Base-by-base conservation (phyloP, 257 asterid species). In the Solanum lignicaule region DNA sequence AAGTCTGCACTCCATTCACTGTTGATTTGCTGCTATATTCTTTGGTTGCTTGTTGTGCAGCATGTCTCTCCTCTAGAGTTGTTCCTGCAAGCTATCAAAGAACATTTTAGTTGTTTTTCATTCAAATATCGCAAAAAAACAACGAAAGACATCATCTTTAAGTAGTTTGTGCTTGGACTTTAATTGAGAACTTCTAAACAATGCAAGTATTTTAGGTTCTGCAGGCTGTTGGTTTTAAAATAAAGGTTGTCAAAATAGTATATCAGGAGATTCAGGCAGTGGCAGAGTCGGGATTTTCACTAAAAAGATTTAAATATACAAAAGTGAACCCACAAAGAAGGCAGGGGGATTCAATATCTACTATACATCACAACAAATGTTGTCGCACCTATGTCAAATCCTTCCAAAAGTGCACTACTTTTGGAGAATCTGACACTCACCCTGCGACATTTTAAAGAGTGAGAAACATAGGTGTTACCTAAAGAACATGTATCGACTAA, bases 21-120 rank as follows among this genome's bases (percentile, higher is more conserved):
- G 89, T 88, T 48, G 20, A 66, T 27, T 68, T 87, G 46, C 72
- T n/a, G 85, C 86, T 82, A 76, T 88, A 83, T 15, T 88, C 87
- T 88, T 90, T 72, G 23, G 75, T 43, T 33, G 16, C 48, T 72
- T 41, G 87, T 32, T 88, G 58, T 68, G 41, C 29, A 69, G n/a
- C 27, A 83, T 83, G 65, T 78, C 29, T 84, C 62, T 84, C 60
- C 66, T 38, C 93, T 90, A 87, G 86, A 72, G 83, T 46, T 58
- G 35, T 75, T 39, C 25, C 87, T 87, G 88, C 92, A 65, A 84
- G 87, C 92, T 89, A 91, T 90, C 74, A 82, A 78, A 62, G 73
- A 85, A 5, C 55, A 74, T 32, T 27, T 73, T 38, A 14, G 14
- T 9, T 20, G 18, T 78, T 27, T 75, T 46, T 25, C 5, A 79